Base-by-base conservation (phyloP, 352 stramenopile species). In the Poterioochromonas sp. region DNA sequence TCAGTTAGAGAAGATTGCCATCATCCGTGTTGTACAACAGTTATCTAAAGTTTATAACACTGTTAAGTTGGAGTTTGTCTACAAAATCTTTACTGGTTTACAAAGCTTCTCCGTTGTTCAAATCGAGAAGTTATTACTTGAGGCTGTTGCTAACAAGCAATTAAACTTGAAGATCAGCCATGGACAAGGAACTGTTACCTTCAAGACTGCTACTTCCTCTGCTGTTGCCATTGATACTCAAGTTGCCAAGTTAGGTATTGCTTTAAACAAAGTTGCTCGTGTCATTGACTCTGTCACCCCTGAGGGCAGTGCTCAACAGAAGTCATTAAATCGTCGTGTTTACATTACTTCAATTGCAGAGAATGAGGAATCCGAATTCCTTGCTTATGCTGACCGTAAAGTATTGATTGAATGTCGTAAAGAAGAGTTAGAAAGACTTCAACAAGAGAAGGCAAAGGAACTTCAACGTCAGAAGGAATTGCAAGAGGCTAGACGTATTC, bases 361-460 rank as follows among this genome's bases (percentile, higher is more conserved):
- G 5, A 1, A 3, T 26, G 8, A 3, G 2, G 44, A 78, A 26
- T 0, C 69, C 35, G 90, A 96, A 76, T 92, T 95, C 77, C 83
- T 85, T n/a, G 83, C 86, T 39, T 91, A 94, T 76, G 83, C 97
- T 1, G 88, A 89, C 60, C 90, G 94, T 63, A 94, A 95, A 62
- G 88, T 92, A 65, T 84, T 96, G 53, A 98, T 98, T 80, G 93
- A 98, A 83, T 91, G 93, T 79, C 91, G 94, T 51, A 98, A 98
- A 84, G 94, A 98, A 83, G 92, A 97, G 81, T 86, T 94, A 0
- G 94, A 98, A 82, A 90, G 93, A 34, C 81, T 95, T 71, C 89
- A 86, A 62, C 86, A 86, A 53, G 82, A 90, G 74, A 88, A 91
- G 80, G 81, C 92, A 8, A 89, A 94, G 81, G 82, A 84, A 20